Evolutionary conservation across 2,329 filamentous ascomycete genomes (phyloP), one percentile per base, ranked within the genome.

Genomic region (Pestalotiopsis sp.): DNA sequence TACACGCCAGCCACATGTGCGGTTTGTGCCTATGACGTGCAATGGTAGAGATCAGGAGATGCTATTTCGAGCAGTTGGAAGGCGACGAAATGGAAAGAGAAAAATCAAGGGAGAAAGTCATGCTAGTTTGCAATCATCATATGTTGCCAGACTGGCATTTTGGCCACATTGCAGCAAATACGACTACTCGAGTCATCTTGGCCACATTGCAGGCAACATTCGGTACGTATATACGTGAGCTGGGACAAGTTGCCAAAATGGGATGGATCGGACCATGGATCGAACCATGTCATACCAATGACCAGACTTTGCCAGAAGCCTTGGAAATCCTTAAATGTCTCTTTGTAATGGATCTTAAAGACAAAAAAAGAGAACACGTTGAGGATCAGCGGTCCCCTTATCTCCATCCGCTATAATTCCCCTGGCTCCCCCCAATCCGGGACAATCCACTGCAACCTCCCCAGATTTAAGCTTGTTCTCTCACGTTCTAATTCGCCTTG

Each of bases 1-100:
- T 23, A 2, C 31, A 36, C 31, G 2, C 9, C 31, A 36, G 20
- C 41, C n/a, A n/a, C 17, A 52, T 52, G 20, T 17, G n/a, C 36
- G 12, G 14, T 6, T 6, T 20, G 38, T 64, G 75, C 74, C 69
- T 74, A 77, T 76, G 75, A 77, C 61, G 61, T 64, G 52, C 39
- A 20, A 64, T 64, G 38, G 36, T 11, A 12, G 25, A 6, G 14
- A 12, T 31, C 25, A 23, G 17, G 20, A 27, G 17, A n/a, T 36
- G 13, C 25, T 66, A 39, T 66, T 58, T 58, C 20, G 25, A 38
- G n/a, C 20, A 64, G 41, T 23, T 13, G 49, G 36, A 45, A 14
- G 25, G 61, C 61, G 11, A 31, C 38, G 12, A 20, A 63, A 23
- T n/a, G 13, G 38, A 52, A 52, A 52, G 45, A n/a, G 45, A 52